Conservation (phyloP, 768 basidiomycete species). For the Leccinum incarnatum region DNA sequence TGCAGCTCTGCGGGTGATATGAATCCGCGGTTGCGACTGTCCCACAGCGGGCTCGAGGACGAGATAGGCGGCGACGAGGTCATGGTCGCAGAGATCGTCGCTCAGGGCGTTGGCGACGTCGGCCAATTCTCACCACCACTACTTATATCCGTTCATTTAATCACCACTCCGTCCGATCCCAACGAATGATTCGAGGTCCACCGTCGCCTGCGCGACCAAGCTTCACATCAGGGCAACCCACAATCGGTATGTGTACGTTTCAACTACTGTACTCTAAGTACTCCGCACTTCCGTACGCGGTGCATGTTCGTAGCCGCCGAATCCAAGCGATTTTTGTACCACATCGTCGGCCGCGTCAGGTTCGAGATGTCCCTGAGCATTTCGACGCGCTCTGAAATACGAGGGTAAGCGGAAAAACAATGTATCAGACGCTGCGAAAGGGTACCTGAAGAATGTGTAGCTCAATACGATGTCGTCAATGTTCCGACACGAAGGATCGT, state of each 20-base stretch:
- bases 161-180: neutral
- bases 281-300: slow-evolving; percentile 9
- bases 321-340: slow-evolving; percentile 79
- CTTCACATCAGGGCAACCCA: neutral
- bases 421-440: neutral
- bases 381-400: slow-evolving; percentile 71
- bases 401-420: neutral
- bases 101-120: neutral
- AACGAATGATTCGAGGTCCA: neutral
- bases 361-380: slow-evolving; percentile 80
- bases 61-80: slow-evolving; percentile 5
- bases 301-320: slow-evolving; percentile 55
- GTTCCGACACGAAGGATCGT: slow-evolving; percentile 84
- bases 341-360: slow-evolving; percentile 84
- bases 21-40: slow-evolving; percentile 34
- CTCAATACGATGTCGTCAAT: slow-evolving; percentile 91
- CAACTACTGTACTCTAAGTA: neutral
- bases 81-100: slow-evolving; percentile 8
- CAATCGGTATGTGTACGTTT: neutral
- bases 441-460: slow-evolving; percentile 95
- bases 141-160: neutral
- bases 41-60: slow-evolving; percentile 37
- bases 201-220: neutral
- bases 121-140: neutral
- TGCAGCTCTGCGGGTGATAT: slow-evolving; percentile 34